Evolutionary conservation across 2,329 filamentous ascomycete species (phyloP).

Genomic region (Fusarium pseudocircinatum): DNA sequence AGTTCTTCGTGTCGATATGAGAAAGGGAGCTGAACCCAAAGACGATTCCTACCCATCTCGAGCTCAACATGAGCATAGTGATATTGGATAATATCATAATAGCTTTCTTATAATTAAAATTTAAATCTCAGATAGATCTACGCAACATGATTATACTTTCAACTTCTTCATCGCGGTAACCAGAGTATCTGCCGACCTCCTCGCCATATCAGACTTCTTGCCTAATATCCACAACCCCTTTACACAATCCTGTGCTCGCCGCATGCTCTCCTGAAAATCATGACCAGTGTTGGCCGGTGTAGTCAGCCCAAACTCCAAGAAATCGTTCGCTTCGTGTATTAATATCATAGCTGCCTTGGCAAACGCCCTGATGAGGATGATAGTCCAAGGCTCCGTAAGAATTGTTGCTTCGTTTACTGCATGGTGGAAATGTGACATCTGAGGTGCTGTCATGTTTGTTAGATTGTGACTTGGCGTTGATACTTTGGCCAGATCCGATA

Average conservation of each 20-base stretch:
- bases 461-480: conserved; percentile 48
- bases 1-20: too few species aligned
- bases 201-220: conserved; percentile 62
- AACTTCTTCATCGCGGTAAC: conserved; percentile 18
- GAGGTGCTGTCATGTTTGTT: conserved; percentile 11
- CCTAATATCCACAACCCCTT: conserved; percentile 63
- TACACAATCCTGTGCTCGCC: conserved; percentile 58
- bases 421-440: conserved; percentile 58
- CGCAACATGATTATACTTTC: not conserved
- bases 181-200: conserved; percentile 38
- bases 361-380: conserved; percentile 63
- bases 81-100: too few species aligned
- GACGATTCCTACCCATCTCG: too few species aligned
- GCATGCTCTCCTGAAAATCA: conserved; percentile 44
- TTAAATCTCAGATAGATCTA: too few species aligned
- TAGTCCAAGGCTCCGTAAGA: conserved; percentile 68
- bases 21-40: too few species aligned
- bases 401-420: conserved; percentile 64
- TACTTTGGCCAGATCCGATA: conserved; percentile 59
- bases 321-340: conserved; percentile 47
- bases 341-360: conserved; percentile 55
- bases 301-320: conserved; percentile 31
- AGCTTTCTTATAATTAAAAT: too few species aligned
- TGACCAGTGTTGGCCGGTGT: conserved; percentile 32
- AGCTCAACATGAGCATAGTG: too few species aligned